A percentile compares a stretch with the other conserved stretches of the same genome.
Evolutionary conservation across 2,329 filamentous ascomycete genomes (phyloP).

Genomic region (Triangularia verruculosa): DNA sequence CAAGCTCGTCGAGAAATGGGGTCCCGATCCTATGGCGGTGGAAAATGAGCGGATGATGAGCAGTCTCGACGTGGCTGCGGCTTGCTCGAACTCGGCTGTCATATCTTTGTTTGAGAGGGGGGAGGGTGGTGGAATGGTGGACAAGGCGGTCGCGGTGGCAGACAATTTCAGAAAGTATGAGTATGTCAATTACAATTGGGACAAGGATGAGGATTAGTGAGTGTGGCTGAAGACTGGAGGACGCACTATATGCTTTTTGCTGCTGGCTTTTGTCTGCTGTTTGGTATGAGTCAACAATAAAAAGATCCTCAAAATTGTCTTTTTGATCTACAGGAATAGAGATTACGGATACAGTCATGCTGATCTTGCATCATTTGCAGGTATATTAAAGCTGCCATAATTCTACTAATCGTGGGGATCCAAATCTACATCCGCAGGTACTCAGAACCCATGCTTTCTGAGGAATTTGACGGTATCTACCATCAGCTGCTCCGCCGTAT

Average conservation of each 20-base stretch:
- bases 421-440: not conserved
- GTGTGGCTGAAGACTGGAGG: no score
- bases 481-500: not conserved
- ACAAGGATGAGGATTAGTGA: no score
- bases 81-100: slow-evolving; percentile 28
- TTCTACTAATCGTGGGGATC: not conserved
- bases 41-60: slow-evolving; percentile 30
- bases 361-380: not conserved
- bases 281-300: no score
- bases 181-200: no score
- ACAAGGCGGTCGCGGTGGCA: no score
- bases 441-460: not conserved
- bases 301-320: not conserved
- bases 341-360: not conserved
- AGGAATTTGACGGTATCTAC: not conserved
- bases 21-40: slow-evolving; percentile 32
- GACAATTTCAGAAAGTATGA: no score
- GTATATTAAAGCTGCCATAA: no score
- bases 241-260: no score
- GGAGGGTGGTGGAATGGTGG: not conserved
- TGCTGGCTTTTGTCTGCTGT: no score
- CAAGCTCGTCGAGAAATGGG: slow-evolving; percentile 26
- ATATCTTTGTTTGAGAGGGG: slow-evolving; percentile 32
- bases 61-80: slow-evolving; percentile 36
- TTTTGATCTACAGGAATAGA: not conserved